Percentiles rank a stretch among this genome's conserved stretches.
phyloP scores from a whole-genome alignment of 2,329 filamentous ascomycete species.

The Pseudogymnoascus sp. region DNA sequence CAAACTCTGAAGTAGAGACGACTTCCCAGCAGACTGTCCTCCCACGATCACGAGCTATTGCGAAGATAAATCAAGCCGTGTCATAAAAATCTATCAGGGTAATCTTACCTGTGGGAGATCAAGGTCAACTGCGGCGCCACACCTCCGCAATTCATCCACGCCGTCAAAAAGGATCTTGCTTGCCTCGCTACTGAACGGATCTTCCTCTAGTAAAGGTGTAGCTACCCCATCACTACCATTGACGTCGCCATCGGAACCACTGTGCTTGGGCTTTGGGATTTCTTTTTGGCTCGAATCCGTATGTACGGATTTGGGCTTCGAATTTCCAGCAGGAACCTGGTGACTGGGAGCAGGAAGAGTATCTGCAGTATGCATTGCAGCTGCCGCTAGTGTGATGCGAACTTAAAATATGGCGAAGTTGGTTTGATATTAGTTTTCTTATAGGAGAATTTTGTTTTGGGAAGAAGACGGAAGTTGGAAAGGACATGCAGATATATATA shows the following conservation, averaged over 20 bases:
- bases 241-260: background rate
- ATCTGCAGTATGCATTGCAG: background rate
- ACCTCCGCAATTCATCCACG: constrained; percentile 30
- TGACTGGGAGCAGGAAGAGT: background rate
- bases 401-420: background rate
- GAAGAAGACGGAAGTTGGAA: background rate
- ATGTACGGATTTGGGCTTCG: background rate
- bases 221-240: background rate
- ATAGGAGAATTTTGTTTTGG: background rate
- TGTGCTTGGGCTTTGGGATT: background rate
- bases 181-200: constrained; percentile 30
- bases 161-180: constrained; percentile 31
- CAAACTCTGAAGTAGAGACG: constrained; percentile 30
- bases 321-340: background rate
- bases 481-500: background rate
- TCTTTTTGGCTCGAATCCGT: background rate
- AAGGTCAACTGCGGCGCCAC: constrained; percentile 24
- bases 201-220: constrained; percentile 4
- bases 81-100: background rate
- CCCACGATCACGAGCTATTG: constrained; percentile 31
- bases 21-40: constrained; percentile 32
- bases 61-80: background rate
- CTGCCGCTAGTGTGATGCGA: background rate
- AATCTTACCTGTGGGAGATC: constrained; percentile 29
- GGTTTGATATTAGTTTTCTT: background rate